A percentile compares a stretch with the other conserved stretches of the same genome.
These are phyloP conservation scores for Beauveria sp. DNA, from an alignment of 2,329 filamentous ascomycete genomes.

Conservation along the genomic window DNA sequence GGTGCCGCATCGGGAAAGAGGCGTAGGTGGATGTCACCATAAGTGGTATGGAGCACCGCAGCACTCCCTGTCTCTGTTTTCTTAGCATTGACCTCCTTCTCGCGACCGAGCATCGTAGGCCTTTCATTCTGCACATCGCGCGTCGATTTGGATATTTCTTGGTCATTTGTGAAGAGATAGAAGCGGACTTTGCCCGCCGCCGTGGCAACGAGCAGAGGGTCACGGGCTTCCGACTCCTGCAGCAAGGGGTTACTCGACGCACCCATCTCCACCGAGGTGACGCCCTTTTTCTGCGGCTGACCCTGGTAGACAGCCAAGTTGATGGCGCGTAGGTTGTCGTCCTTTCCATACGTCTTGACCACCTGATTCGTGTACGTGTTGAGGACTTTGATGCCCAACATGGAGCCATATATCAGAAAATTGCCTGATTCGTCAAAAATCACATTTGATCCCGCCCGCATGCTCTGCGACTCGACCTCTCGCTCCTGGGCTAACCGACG, in stretches of 20 bases:
- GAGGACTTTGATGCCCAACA: constrained; percentile 87
- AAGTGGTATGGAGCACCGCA: constrained; percentile 84
- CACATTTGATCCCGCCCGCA: constrained; percentile 70
- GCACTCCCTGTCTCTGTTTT: constrained; percentile 65
- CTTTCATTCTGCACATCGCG: constrained; percentile 95
- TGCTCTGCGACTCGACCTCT: constrained; percentile 65
- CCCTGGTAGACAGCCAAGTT: constrained; percentile 89
- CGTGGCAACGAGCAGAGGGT: constrained; percentile 81
- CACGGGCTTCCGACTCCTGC: constrained; percentile 81
- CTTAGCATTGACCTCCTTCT: constrained; percentile 46
- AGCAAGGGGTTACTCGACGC: constrained; percentile 89
- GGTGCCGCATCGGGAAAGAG: constrained; percentile 90
- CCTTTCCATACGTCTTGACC: constrained; percentile 81
- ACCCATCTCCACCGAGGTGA: constrained; percentile 95
- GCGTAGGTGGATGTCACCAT: constrained; percentile 88
- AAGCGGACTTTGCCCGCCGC: constrained; percentile 84
- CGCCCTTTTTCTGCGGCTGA: constrained; percentile 84
- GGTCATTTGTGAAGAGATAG: constrained; percentile 96
- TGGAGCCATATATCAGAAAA: constrained; percentile 89
- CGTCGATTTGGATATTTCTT: constrained; percentile 71
- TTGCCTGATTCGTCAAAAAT: constrained; percentile 94
- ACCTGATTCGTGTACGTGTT: constrained; percentile 93
- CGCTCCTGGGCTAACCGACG: constrained; percentile 78
- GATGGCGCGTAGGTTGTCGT: constrained; percentile 79
- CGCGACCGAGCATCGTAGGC: constrained; percentile 58